Conservation (phyloP, 2,329 filamentous ascomycete species). For the Phialocephala sp. region DNA sequence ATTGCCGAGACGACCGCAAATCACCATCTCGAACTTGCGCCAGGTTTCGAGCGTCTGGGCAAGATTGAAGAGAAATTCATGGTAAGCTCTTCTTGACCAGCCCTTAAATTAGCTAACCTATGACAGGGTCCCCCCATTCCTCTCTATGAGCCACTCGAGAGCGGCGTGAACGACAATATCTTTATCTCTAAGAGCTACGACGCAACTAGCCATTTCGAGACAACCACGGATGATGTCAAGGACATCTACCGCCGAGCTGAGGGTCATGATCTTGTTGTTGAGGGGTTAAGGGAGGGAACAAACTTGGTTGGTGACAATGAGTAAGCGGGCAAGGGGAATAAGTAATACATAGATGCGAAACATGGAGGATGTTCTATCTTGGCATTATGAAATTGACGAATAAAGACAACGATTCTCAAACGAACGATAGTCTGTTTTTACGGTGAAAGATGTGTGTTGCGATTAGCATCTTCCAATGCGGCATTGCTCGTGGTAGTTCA, state of each 20-base stretch:
- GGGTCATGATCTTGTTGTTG: conserved; percentile 69
- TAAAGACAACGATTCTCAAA: conserved; percentile 7
- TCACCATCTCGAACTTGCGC: conserved; percentile 93
- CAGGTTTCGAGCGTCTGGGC: conserved; percentile 90
- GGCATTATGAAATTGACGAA: conserved; percentile 13
- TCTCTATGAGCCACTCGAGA: conserved; percentile 87
- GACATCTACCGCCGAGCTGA: conserved; percentile 86
- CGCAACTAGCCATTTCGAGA: conserved; percentile 97
- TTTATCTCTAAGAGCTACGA: conserved; percentile 99
- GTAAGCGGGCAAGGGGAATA: conserved; percentile 7
- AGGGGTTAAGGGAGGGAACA: conserved; percentile 71
- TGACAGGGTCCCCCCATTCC: conserved; percentile 79
- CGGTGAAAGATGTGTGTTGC: background rate
- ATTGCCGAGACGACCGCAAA: conserved; percentile 92
- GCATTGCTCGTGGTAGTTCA: no score
- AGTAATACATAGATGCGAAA: conserved; percentile 8
- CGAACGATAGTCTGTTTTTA: background rate
- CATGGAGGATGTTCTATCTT: conserved; percentile 10
- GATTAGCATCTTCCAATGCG: no score
- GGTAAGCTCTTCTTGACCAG: conserved; percentile 53
- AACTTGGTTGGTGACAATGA: conserved; percentile 69
- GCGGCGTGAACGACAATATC: conserved; percentile 85
- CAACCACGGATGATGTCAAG: conserved; percentile 85
- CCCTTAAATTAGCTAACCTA: conserved; percentile 18
- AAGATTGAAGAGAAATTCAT: conserved; percentile 97